phyloP scores from a whole-genome alignment of 139 green algal species.

The Picochlorum sp. region DNA sequence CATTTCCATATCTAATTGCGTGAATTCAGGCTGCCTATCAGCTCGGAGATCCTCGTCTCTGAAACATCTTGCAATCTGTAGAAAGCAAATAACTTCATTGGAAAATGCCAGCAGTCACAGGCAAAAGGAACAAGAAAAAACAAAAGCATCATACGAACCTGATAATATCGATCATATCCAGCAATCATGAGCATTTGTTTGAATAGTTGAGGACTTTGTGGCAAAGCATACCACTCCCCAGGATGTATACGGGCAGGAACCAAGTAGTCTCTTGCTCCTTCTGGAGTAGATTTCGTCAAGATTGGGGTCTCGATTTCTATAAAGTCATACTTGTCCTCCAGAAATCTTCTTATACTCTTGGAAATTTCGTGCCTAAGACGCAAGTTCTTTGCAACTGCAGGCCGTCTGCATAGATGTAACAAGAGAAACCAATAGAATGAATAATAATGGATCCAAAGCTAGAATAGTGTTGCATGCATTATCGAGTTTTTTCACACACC shows the following conservation, averaged over 20 bases:
- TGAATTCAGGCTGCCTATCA: slow-evolving; percentile 97
- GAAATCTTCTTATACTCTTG: slow-evolving; percentile 54
- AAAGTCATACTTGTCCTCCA: slow-evolving; percentile 56
- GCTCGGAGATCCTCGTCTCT: slow-evolving; percentile 89
- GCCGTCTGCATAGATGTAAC: slow-evolving; percentile 25
- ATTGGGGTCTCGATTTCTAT: slow-evolving; percentile 94
- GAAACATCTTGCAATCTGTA: slow-evolving; percentile 78
- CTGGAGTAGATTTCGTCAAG: slow-evolving; percentile 86
- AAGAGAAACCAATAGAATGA: neutral
- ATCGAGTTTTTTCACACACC: too few relatives aligned
- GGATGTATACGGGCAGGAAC: slow-evolving; percentile 66
- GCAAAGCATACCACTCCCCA: slow-evolving; percentile 87
- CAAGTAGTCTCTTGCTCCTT: slow-evolving; percentile 95
- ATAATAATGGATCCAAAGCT: neutral
- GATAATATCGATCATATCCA: slow-evolving; percentile 95
- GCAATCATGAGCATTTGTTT: slow-evolving; percentile 99
- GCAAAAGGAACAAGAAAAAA: neutral
- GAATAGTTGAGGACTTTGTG: slow-evolving; percentile 95
- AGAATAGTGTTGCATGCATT: too few relatives aligned
- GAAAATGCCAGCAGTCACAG: neutral
- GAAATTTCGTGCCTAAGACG: slow-evolving; percentile 72
- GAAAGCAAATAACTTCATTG: neutral
- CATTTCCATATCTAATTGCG: slow-evolving; percentile 95
- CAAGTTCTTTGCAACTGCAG: slow-evolving; percentile 79
- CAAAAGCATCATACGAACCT: slow-evolving; percentile 33